These are phyloP conservation scores for Lachancea thermotolerans DNA, from an alignment of 805 yeast genomes.

Conservation along the genomic window DNA sequence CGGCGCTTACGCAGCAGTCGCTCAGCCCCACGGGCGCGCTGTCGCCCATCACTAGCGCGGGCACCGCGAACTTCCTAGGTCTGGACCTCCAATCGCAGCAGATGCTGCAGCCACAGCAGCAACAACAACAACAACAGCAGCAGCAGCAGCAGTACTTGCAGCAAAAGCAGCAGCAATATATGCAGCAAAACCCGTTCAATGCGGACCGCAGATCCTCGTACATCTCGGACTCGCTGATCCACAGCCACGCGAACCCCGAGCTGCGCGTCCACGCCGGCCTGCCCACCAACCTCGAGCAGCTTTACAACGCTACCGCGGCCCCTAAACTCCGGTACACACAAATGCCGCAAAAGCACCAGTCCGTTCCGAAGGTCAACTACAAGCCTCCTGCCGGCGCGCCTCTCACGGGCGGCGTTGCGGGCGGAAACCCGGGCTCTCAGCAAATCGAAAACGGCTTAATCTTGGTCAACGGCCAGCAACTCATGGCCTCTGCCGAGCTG, in stretches of 20 bases:
- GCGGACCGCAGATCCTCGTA: conserved; percentile 68
- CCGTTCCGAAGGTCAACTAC: conserved; percentile 5
- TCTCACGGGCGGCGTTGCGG: not conserved
- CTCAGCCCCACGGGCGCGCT: conserved; percentile 8
- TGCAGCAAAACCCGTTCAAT: conserved; percentile 17
- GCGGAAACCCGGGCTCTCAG: conserved; percentile 10
- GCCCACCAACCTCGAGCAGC: conserved; percentile 4
- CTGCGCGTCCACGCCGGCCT: conserved; percentile 2
- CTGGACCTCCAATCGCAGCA: conserved; percentile 4
- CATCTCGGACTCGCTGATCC: conserved; percentile 58
- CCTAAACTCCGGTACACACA: conserved; percentile 4
- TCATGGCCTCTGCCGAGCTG: conserved; percentile 54
- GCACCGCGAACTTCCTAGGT: conserved; percentile 4
- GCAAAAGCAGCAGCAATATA: conserved; percentile 1
- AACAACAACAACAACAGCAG: conserved; percentile 11
- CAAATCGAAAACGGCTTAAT: conserved; percentile 56
- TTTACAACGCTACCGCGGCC: not conserved
- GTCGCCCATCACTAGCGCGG: conserved; percentile 11
- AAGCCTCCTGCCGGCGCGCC: not conserved
- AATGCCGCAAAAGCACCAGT: conserved; percentile 3
- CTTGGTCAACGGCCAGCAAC: conserved; percentile 46
- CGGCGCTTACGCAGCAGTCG: conserved; percentile 10
- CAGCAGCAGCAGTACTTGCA: conserved; percentile 9
- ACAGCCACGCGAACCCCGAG: conserved; percentile 13
- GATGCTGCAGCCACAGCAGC: conserved; percentile 5